These are phyloP conservation scores for Cadophora sp. DNA, from an alignment of 2,329 filamentous ascomycete species.

Conservation along the genomic window DNA sequence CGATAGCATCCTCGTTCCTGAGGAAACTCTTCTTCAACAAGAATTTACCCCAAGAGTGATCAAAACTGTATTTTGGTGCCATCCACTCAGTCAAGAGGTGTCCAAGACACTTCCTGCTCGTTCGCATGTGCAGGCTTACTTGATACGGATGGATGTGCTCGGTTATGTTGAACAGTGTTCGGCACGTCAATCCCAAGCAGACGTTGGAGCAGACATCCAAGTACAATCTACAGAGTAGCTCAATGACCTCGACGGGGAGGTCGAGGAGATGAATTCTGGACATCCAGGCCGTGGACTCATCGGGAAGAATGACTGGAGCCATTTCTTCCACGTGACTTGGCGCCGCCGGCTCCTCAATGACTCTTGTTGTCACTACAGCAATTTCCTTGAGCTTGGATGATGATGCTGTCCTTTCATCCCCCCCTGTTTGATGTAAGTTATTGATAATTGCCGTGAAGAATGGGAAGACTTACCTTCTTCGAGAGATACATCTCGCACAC, in stretches of 20 bases:
- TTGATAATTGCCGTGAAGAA: neutral
- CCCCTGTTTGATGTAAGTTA: neutral
- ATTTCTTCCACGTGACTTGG: neutral
- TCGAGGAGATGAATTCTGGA: conserved; percentile 16
- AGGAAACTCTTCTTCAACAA: conserved; percentile 10
- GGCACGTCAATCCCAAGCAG: conserved; percentile 21
- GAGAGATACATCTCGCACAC: neutral
- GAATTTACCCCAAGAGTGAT: conserved; percentile 26
- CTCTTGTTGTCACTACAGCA: neutral
- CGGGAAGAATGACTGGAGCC: neutral
- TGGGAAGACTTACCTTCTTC: neutral
- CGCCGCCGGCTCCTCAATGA: neutral
- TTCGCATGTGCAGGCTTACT: conserved; percentile 23
- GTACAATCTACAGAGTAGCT: conserved; percentile 17
- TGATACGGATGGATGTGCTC: conserved; percentile 19
- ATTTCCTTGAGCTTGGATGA: neutral
- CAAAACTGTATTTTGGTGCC: conserved; percentile 24
- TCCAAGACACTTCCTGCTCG: conserved; percentile 15
- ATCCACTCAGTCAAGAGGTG: conserved; percentile 25
- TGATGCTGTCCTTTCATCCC: neutral
- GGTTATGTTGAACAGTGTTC: conserved; percentile 21
- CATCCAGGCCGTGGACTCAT: neutral
- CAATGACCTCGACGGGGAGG: conserved; percentile 22
- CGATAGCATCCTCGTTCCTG: conserved; percentile 10
- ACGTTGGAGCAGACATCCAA: conserved; percentile 20